phyloP scores from a whole-genome alignment of 495 filamentous ascomycete genomes.

The Oleoguttula mirabilis region DNA sequence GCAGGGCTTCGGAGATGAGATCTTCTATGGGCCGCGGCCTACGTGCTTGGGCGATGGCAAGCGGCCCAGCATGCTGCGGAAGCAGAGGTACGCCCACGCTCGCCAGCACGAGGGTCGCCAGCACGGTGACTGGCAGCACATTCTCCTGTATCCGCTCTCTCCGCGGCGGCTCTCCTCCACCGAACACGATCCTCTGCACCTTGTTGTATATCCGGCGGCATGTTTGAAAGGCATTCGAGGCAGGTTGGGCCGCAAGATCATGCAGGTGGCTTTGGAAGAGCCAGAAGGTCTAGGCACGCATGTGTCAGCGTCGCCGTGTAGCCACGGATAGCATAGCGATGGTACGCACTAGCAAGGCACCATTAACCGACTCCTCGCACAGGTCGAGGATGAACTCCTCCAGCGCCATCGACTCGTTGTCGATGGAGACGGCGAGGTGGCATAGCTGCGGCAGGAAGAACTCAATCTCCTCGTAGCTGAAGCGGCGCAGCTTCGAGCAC shows the following conservation, averaged over 20 bases:
- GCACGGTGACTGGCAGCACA: conserved; percentile 55
- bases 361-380: conserved; percentile 68
- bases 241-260: conserved; percentile 56
- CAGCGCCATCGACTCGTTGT: conserved; percentile 73
- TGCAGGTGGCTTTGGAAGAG: conserved; percentile 70
- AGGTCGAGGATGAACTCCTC: conserved; percentile 71
- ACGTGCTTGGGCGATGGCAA: conserved; percentile 61
- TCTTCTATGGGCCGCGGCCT: conserved; percentile 48
- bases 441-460: conserved; percentile 71
- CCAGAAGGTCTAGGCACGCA: conserved; percentile 72
- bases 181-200: conserved; percentile 68
- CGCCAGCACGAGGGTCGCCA: conserved; percentile 58
- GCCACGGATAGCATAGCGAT: too few relatives aligned
- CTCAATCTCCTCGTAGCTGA: conserved; percentile 71
- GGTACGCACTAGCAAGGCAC: conserved; percentile 60
- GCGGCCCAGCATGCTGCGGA: conserved; percentile 45
- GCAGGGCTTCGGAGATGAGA: conserved; percentile 42
- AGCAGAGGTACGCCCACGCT: conserved; percentile 41
- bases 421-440: conserved; percentile 64
- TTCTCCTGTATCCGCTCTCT: conserved; percentile 66
- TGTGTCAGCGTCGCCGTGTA: too few relatives aligned
- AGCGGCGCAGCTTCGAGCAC: conserved; percentile 67
- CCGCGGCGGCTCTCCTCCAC: conserved; percentile 45
- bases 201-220: conserved; percentile 67
- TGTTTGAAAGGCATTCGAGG: conserved; percentile 56